Base-by-base conservation (phyloP, 208 protist genomes). In the Acanthamoeba sp. region DNA sequence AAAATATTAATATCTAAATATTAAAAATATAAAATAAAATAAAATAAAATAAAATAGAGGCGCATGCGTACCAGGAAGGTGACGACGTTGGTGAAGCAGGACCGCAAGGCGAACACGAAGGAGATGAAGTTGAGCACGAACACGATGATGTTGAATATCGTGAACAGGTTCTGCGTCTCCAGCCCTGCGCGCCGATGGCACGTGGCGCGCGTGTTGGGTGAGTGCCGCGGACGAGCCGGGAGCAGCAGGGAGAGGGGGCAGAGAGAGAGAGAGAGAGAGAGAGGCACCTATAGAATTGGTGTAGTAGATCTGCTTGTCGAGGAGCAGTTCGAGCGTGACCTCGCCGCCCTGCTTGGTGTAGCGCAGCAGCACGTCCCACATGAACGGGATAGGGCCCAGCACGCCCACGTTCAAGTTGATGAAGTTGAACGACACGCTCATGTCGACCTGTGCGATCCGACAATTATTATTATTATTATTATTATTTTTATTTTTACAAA, bases 251-350 rank as follows among this genome's bases (percentile, higher is more conserved):
- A 69, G n/a, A 9, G n/a, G 40, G 12, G 6, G n/a, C 40, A 45
- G 42, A 55, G 34, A 45, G 42, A 84, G 6, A 82, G 3, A 34
- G 12, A 50, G 2, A 38, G 36, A n/a, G 22, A 50, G 29, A n/a
- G 3, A 29, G 2, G 22, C 9, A 90, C 84, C 84, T 24, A 90
- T 62, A 32, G 84, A 90, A n/a, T 2, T 90, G 32, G 84, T 90
- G 84, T 90, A 90, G 84, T 66, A 90, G 14, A 90, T 90, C 57
- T 90, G 84, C 57, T 90, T 90, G 57, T 90, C 84, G 55, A 90
- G 40, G 38, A 69, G 48, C 40, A 90, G 48, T 10, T 71, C 84
- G 34, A 90, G 38, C 3, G 18, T 27, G 55, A 90, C 27, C 57
- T 90, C 48, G 14, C 84, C 55, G 36, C 64, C 64, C 7, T 32